Conservation (phyloP, 345 rosid species). For the Heritiera fomes region DNA sequence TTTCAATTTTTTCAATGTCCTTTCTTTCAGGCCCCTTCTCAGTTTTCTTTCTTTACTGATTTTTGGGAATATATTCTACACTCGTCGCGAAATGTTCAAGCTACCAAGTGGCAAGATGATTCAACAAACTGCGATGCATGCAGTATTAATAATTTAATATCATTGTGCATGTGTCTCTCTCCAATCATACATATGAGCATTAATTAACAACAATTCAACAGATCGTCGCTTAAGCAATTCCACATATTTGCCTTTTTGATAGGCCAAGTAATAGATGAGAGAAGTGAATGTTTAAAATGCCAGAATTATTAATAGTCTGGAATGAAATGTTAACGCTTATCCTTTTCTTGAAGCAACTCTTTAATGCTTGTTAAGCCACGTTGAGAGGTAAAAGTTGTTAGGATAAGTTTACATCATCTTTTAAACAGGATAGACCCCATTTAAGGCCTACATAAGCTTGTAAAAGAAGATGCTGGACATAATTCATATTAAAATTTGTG, state of each 20-base stretch:
- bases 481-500: too few relatives aligned
- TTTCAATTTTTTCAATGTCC: too few relatives aligned
- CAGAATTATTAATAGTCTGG: neutral
- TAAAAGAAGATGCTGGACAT: too few relatives aligned
- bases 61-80: neutral
- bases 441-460: neutral
- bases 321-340: constrained; percentile 4
- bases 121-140: neutral
- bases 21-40: neutral
- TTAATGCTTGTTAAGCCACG: neutral
- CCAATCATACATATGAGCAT: neutral
- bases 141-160: neutral
- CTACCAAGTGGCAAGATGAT: neutral
- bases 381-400: neutral
- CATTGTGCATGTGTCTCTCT: neutral
- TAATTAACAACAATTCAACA: neutral
- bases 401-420: constrained; percentile 4
- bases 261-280: neutral
- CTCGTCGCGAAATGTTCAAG: neutral
- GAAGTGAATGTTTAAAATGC: neutral
- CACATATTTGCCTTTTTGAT: neutral
- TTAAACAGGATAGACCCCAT: neutral
- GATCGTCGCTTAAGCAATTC: neutral
- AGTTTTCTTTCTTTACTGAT: neutral
- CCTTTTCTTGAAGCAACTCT: neutral